Base-by-base conservation (phyloP, 2,329 filamentous ascomycete genomes). In the Aureobasidium sp. region DNA sequence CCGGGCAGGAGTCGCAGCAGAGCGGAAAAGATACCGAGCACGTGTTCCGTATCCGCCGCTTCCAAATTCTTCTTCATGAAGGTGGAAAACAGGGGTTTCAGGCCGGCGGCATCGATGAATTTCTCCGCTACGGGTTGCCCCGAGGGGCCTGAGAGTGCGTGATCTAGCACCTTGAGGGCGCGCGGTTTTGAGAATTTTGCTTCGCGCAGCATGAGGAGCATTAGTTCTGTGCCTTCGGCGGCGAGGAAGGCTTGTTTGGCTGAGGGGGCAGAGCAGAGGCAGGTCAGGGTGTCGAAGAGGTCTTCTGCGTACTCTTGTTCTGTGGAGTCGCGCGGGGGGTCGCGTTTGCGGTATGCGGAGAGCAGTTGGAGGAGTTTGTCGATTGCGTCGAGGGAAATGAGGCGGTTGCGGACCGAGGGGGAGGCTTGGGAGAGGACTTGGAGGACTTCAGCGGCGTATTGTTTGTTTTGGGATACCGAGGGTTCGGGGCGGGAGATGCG, bases 241-340 rank as follows among this genome's bases (percentile, higher is more conserved):
- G 94, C 89, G 35, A 96, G 70, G 64, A 97, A 94, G 62, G 89
- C 90, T 10, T 75, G 69, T 72, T 96, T 96, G 6, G 92, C 92
- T 4, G 80, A 74, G 0, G 79, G 72, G 61, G 90, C 87, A 67
- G 95, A 89, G 0, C 87, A 88, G 1, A 95, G 75, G 66, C 89
- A 95, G 0, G 89, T 89, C 19, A 97, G 71, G 1, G 86, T 84
- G 69, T 96, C 92, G 71, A 99, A 99, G 0, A 96, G 71, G 65
- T 99, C 96, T 73, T 95, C 90, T 70, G 95, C 89, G 71, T 89
- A 96, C 75, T 99, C 94, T 70, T 96, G 92, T 72, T 97, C 94
- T 54, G 94, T 87, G 33, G 87, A 85, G 61, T 91, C 90, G 69
- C 89, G 93, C 51, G 85, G 82, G 0, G 94, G 94, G 69, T 99